Base-by-base conservation (phyloP, 164 flowering plant species). In the Berberis vulgaris region DNA sequence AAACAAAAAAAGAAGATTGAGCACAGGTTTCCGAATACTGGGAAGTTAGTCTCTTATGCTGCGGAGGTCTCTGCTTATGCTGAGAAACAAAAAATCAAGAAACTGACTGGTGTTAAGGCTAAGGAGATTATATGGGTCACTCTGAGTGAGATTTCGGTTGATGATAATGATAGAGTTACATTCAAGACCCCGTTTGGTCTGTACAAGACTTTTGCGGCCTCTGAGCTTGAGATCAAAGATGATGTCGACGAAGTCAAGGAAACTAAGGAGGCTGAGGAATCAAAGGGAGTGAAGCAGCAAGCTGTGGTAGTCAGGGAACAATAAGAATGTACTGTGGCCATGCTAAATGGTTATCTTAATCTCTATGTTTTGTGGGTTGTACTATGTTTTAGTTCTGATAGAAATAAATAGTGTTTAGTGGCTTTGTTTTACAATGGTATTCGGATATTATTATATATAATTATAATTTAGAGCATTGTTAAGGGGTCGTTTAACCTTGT, bases 91-190 rank as follows among this genome's bases (percentile, higher is more conserved):
- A 82, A 64, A 84, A 79, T 92, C 75, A 87, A 70, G 85, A 86
- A 86, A 66, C 86, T 89, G 13, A 86, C 84, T 0, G 95, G 98
- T 7, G 89, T 87, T 3, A 92, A 89, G 84, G 67, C 72, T 53
- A 92, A 82, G 80, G 96, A 89, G 85, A 77, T 92, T 56, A 2
- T 89, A 5, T 89, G 96, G 98, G 26, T 92, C 42, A 69, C 72
- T 0, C 59, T 89, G 13, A 49, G 50, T 40, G 95, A 86, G 0
- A 84, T 87, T 40, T 75, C 44, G 45, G 65, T 83, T 26, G 79
- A 83, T 5, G 79, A 79, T 0, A 64, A 79, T 1, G 82, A 77
- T 12, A 87, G 80, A 73, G 76, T 92, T 70, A 79, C 83, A 3
- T 89, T 86, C 79, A 77, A 79, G 77, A 74, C 73, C n/a, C 72